Conservation (phyloP, 2,329 filamentous ascomycete species). For the Madurella fahalii region DNA sequence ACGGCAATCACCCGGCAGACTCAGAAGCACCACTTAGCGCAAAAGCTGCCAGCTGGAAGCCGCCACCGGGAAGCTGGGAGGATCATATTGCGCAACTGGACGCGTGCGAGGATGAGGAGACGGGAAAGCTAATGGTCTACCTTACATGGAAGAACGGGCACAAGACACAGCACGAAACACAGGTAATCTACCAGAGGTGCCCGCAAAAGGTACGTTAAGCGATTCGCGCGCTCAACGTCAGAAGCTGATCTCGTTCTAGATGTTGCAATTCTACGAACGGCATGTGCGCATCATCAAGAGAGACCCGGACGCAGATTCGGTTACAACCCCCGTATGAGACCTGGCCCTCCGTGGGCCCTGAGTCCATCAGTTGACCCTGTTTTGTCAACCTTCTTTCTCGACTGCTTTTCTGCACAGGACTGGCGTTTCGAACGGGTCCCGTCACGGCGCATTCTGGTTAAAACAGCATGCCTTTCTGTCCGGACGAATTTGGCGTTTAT, state of each 20-base stretch:
- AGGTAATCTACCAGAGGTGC: slow-evolving; percentile 67
- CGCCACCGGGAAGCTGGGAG: slow-evolving; percentile 73
- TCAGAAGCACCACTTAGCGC: slow-evolving; percentile 45
- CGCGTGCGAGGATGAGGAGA: slow-evolving; percentile 63
- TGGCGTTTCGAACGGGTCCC: background rate
- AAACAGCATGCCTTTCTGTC: background rate
- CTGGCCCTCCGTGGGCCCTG: background rate
- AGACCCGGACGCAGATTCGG: slow-evolving; percentile 17
- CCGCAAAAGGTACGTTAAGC: slow-evolving; percentile 62
- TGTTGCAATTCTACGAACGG: slow-evolving; percentile 57
- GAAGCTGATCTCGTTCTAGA: slow-evolving; percentile 37
- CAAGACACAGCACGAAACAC: slow-evolving; percentile 69
- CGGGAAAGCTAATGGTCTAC: slow-evolving; percentile 60
- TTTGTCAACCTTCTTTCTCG: background rate
- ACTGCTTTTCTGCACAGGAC: background rate
- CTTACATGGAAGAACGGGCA: slow-evolving; percentile 69
- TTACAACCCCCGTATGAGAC: background rate
- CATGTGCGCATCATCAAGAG: slow-evolving; percentile 51
- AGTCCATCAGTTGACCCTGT: background rate
- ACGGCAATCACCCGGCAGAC: slow-evolving; percentile 45
- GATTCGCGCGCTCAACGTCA: background rate
- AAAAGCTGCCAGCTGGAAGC: slow-evolving; percentile 51
- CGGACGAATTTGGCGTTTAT: background rate
- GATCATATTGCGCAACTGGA: slow-evolving; percentile 67
- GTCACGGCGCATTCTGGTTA: background rate